Base-by-base conservation (phyloP, 768 basidiomycete species). In the Cantharellus cinnabarinus region DNA sequence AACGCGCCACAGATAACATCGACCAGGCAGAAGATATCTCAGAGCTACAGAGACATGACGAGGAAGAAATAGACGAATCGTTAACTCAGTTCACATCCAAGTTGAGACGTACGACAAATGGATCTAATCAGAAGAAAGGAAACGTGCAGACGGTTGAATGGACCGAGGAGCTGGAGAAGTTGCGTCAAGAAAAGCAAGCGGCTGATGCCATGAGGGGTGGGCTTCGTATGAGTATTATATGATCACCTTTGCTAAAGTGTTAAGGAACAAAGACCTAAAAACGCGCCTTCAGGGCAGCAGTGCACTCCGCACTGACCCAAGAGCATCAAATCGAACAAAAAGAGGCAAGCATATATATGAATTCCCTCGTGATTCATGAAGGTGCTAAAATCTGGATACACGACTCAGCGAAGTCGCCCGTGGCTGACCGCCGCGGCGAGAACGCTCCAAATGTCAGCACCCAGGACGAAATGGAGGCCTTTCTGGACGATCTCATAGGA, bases 141-240 rank as follows among this genome's bases (percentile, higher is more conserved):
- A 81, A 78, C 51, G 68, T 79, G 0, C 75, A 80, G 61, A 68
- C 74, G 57, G 77, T 89, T 20, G 76, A 77, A 58, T 89, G 86
- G 86, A 79, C 83, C 62, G 71, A 73, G 2, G 70, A 77, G 37
- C 69, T 89, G 2, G 83, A 86, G 40, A 73, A 76, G 41, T 70
- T 89, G 73, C 76, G 70, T 41, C 75, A 77, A 29, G 85, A 86
- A 62, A 89, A 87, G 65, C 76, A 76, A 2, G 75, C 77, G 3
- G 85, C 85, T 0, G 85, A 88, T 60, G 86, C 87, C 7, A 77
- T 76, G 34, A 73, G 84, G 75, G 87, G 87, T 85, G 58, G 50
- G 15, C 58, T 29, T 50, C 29, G 15, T 29, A 40, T 38, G 37
- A 29, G 20, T 29, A 29, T 29, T 29, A 29, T 29, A 29, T 29